Evolutionary conservation across 345 rosid species (phyloP).

Genomic region (Citrus medica): DNA sequence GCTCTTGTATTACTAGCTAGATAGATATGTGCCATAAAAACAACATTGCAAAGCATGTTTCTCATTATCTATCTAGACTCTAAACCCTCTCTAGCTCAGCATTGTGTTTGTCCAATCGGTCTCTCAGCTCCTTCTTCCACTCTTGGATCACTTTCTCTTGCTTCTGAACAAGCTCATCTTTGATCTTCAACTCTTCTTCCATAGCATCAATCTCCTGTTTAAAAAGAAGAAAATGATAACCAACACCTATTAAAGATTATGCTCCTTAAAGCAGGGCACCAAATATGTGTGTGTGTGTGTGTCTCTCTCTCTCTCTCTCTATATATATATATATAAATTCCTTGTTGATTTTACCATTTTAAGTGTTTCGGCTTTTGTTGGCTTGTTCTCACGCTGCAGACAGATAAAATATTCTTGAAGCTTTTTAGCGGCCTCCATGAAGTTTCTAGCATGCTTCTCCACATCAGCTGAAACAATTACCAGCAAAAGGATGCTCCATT

Average conservation of each 20-base stretch:
- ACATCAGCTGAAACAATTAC: slow-evolving; percentile 52
- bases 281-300: no score
- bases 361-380: slow-evolving; percentile 53
- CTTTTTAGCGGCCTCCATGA: slow-evolving; percentile 97
- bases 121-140: slow-evolving; percentile 59
- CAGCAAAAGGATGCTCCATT: neutral
- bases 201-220: slow-evolving; percentile 68
- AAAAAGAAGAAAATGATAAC: neutral
- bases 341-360: slow-evolving; percentile 42
- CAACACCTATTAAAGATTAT: neutral
- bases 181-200: slow-evolving; percentile 74
- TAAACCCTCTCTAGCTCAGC: slow-evolving; percentile 63
- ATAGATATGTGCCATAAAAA: no score
- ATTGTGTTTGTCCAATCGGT: slow-evolving; percentile 52
- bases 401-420: slow-evolving; percentile 74
- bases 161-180: slow-evolving; percentile 60
- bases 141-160: slow-evolving; percentile 57
- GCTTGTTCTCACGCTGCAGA: slow-evolving; percentile 61
- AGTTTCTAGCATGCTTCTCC: slow-evolving; percentile 84
- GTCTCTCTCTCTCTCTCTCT: no score
- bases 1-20: no score
- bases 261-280: no score
- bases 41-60: no score
- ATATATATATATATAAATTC: no score
- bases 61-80: neutral